Base-by-base conservation (phyloP, 345 rosid genomes). In the Hibiscus syriacus region DNA sequence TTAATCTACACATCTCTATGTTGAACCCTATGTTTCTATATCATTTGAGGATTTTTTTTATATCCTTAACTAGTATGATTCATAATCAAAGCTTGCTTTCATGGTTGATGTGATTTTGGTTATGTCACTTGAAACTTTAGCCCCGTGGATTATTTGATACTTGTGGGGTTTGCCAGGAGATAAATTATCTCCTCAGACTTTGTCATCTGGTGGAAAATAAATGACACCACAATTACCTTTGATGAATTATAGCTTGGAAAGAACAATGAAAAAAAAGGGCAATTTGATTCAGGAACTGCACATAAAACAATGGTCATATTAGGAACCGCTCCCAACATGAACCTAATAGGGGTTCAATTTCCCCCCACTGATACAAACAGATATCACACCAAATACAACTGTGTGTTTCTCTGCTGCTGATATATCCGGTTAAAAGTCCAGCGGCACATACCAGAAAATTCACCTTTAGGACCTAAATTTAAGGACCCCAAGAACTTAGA, bases 391-490 rank as follows among this genome's bases (percentile, higher is more conserved):
- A 68, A 50, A 62, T 68, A 70, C 72, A 52, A 43, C 49, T 48
- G 67, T 12, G 72, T 46, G 55, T 49, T 64, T 62, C 67, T 73
- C 87, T 71, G 38, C 71, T 64, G 64, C 73, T 79, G 68, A 0
- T 53, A 8, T 71, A 12, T 71, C 79, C 75, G 64, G 81, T 73
- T 75, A 77, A 87, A 87, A 73, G 75, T 73, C 74, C 48, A 34
- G 66, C 22, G 66, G 49, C 66, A 30, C 32, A 2, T 22, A 41
- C 46, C 0, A 7, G 56, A 45, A 49, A 13, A 6, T 58, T 36
- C 41, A 59, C 48, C 36, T 39, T 14, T 1, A 4, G 49, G 55
- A n/a, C 45, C 72, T 43, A 13, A 69, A 45, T 57, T 57, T 39
- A 53, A 5, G 64, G 64, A 43, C 43, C 64, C 63, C 6, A 45